phyloP scores from a whole-genome alignment of 768 basidiomycete genomes.

The Boletus sp. region DNA sequence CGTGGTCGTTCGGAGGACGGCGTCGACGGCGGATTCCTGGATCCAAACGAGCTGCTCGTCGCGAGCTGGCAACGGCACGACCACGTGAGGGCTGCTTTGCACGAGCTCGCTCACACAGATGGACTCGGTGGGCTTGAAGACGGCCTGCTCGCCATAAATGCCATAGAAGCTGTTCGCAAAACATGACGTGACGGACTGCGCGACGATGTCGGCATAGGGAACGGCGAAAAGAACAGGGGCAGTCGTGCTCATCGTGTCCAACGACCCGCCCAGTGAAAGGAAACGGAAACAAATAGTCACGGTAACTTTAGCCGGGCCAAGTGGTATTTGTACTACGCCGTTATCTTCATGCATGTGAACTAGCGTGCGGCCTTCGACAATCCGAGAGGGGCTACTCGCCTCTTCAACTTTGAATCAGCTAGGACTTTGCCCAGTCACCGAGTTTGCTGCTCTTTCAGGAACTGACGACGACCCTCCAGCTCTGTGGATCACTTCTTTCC shows the following conservation, averaged over 20 bases:
- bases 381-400: too few relatives aligned
- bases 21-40: slow-evolving; percentile 52
- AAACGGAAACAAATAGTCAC: not conserved
- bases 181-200: slow-evolving; percentile 35
- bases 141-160: slow-evolving; percentile 48
- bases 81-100: not conserved
- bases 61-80: slow-evolving; percentile 22
- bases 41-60: slow-evolving; percentile 57
- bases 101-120: slow-evolving; percentile 34
- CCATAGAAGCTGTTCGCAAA: slow-evolving; percentile 53
- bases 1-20: slow-evolving; percentile 35
- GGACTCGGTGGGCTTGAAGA: slow-evolving; percentile 42
- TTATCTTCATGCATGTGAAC: not conserved
- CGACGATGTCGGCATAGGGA: slow-evolving; percentile 19
- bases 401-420: too few relatives aligned
- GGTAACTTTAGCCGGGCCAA: not conserved
- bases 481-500: slow-evolving; percentile 38
- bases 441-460: too few relatives aligned
- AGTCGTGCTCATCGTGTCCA: slow-evolving; percentile 5
- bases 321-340: not conserved
- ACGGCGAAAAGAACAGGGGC: slow-evolving; percentile 18
- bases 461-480: too few relatives aligned
- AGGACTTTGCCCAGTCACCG: too few relatives aligned
- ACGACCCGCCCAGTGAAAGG: not conserved
- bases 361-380: too few relatives aligned